Evolutionary conservation across 805 yeast species (phyloP).

Genomic region (Diddensiella santjacobensis): DNA sequence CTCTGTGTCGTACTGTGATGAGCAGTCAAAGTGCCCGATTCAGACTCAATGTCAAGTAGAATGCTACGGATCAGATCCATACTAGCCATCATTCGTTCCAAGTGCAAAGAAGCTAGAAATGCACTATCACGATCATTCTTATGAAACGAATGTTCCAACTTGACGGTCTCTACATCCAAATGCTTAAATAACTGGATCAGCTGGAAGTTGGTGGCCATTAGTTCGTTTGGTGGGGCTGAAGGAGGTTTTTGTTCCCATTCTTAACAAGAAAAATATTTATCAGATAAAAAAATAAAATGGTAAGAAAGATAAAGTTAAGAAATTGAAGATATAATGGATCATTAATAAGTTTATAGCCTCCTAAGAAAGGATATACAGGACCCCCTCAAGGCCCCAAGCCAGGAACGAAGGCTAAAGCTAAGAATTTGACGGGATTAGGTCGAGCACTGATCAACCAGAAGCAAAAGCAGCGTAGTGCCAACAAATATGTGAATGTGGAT

Average conservation of each 20-base stretch:
- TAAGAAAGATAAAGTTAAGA: too few relatives aligned
- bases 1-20: neutral
- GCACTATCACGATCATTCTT: slow-evolving; percentile 10
- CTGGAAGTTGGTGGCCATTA: neutral
- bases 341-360: too few relatives aligned
- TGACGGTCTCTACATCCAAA: neutral
- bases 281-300: neutral
- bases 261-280: neutral
- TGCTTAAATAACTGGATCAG: neutral
- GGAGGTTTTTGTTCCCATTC: neutral
- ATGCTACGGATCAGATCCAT: slow-evolving; percentile 22
- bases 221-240: neutral
- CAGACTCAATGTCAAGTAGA: slow-evolving; percentile 20
- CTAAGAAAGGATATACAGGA: slow-evolving; percentile 10
- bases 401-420: slow-evolving; percentile 59
- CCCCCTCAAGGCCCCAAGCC: slow-evolving; percentile 92
- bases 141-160: neutral
- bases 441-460: slow-evolving; percentile 75
- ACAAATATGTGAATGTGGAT: slow-evolving; percentile 49
- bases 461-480: slow-evolving; percentile 43
- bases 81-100: slow-evolving; percentile 18
- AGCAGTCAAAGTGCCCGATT: neutral
- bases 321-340: too few relatives aligned
- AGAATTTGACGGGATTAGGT: slow-evolving; percentile 78
- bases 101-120: slow-evolving; percentile 19